Conservation (phyloP, 1,284 basidiomycete genomes). For the Hypsizygus ulmarius region DNA sequence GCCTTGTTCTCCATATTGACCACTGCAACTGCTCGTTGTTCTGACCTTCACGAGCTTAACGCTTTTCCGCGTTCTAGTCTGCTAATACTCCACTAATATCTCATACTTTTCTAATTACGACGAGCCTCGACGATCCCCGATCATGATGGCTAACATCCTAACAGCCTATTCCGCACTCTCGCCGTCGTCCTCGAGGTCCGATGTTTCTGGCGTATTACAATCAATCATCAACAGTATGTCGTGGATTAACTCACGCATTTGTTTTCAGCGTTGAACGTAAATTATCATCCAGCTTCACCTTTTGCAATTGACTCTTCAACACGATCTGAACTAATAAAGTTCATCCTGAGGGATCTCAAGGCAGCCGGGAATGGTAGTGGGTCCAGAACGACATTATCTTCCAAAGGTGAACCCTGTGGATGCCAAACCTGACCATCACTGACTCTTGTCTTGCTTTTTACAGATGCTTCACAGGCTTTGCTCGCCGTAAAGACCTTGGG, state of each 20-base stretch:
- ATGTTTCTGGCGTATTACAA: conserved; percentile 46
- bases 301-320: conserved; percentile 43
- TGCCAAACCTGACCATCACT: conserved; percentile 3
- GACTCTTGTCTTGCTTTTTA: conserved; percentile 10
- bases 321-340: conserved; percentile 50
- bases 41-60: conserved; percentile 11
- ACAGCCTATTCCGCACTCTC: conserved; percentile 47
- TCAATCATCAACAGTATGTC: conserved; percentile 46
- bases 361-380: conserved; percentile 20
- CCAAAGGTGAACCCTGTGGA: conserved; percentile 43
- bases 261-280: conserved; percentile 1
- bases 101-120: background rate
- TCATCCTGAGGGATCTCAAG: conserved; percentile 60
- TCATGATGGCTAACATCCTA: conserved; percentile 32
- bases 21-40: conserved; percentile 3
- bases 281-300: conserved; percentile 32
- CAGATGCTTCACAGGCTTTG: conserved; percentile 64
- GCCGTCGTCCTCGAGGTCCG: conserved; percentile 40
- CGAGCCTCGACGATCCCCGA: background rate
- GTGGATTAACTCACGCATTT: background rate
- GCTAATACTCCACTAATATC: background rate
- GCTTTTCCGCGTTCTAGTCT: background rate
- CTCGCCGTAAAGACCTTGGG: conserved; percentile 75
- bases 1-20: too few relatives aligned
- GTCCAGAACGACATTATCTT: conserved; percentile 41